phyloP scores from a whole-genome alignment of 176 grass and related monocot species.

The Paspalum vaginatum region DNA sequence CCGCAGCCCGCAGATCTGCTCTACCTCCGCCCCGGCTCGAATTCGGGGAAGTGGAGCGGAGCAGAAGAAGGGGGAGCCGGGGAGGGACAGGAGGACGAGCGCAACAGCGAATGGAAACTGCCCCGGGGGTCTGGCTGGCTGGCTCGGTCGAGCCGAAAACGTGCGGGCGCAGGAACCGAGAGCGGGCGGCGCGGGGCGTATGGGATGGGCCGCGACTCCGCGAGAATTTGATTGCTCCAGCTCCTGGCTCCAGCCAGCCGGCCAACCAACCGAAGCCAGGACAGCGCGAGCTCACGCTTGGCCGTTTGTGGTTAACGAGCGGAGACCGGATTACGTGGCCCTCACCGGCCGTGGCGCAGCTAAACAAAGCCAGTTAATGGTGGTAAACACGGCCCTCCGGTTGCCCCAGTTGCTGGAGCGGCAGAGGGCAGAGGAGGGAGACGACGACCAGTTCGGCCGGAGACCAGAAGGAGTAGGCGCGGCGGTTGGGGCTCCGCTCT shows the following conservation, averaged over 20 bases:
- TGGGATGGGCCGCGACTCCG: constrained; percentile 9
- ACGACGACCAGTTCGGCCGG: background rate
- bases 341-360: background rate
- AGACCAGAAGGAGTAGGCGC: background rate
- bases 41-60: background rate
- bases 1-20: constrained; percentile 48
- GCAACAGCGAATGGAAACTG: constrained; percentile 13
- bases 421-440: background rate
- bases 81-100: background rate
- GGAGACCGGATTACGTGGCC: background rate
- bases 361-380: background rate
- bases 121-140: background rate
- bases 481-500: background rate
- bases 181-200: constrained; percentile 5
- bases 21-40: background rate
- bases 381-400: background rate
- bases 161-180: constrained; percentile 39
- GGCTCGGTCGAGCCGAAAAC: constrained; percentile 16
- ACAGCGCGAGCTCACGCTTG: background rate
- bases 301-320: background rate
- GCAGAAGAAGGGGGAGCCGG: background rate
- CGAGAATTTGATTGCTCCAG: background rate
- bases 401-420: background rate
- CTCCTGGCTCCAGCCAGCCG: background rate
- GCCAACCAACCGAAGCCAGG: background rate